Conservation (phyloP, 2,329 filamentous ascomycete genomes). For the Nigrospora osmanthi region DNA sequence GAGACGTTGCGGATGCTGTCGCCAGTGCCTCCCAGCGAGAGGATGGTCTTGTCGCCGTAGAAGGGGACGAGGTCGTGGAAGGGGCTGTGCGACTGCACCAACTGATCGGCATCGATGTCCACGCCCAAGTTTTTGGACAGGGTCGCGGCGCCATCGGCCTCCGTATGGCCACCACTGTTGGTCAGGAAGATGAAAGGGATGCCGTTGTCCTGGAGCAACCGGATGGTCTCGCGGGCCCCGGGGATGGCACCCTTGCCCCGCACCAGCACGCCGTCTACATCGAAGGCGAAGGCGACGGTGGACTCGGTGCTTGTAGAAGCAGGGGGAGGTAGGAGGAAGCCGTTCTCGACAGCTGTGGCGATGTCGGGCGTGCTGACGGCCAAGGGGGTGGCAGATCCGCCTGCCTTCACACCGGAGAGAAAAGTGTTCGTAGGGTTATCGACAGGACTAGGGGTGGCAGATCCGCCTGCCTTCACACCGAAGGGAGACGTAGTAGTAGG, state of each 20-base stretch:
- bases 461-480: not conserved
- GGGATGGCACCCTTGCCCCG: constrained; percentile 56
- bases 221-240: constrained; percentile 50
- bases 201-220: constrained; percentile 47
- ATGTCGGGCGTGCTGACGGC: not conserved
- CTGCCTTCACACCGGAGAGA: not conserved
- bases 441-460: no score
- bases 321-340: not conserved
- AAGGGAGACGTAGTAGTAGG: no score
- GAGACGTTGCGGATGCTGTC: constrained; percentile 20
- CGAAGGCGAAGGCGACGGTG: constrained; percentile 21
- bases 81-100: constrained; percentile 70
- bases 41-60: constrained; percentile 42
- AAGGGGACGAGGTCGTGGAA: constrained; percentile 47
- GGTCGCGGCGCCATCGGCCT: constrained; percentile 52
- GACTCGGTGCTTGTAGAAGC: not conserved
- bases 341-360: not conserved
- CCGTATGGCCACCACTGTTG: constrained; percentile 64
- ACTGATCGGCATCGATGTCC: constrained; percentile 32
- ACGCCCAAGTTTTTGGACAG: constrained; percentile 45
- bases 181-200: constrained; percentile 70
- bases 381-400: no score
- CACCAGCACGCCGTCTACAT: constrained; percentile 56
- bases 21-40: constrained; percentile 44
- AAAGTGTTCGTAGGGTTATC: no score